phyloP scores from a whole-genome alignment of 2,329 filamentous ascomycete species.

The Geosmithia morbida region DNA sequence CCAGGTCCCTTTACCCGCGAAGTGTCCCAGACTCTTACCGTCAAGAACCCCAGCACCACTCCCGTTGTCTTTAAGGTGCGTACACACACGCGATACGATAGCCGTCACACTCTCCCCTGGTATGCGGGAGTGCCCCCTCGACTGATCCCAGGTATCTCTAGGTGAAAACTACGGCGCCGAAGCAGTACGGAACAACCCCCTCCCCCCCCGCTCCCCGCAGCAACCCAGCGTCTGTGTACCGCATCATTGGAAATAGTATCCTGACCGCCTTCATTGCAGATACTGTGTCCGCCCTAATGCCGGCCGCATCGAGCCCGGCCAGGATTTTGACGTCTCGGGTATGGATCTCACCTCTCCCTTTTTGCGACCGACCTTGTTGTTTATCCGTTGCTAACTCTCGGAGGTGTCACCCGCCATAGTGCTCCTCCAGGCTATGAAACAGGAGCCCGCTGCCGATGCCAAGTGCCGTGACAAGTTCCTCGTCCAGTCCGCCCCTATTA shows the following conservation, averaged over 20 bases:
- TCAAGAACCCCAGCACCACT: conserved; percentile 47
- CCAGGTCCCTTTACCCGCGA: conserved; percentile 53
- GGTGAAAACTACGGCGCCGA: conserved; percentile 98
- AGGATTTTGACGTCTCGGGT: conserved; percentile 89
- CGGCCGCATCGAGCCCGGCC: conserved; percentile 81
- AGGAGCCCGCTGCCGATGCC: conserved; percentile 71
- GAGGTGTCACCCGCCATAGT: conserved; percentile 49
- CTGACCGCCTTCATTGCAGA: conserved; percentile 29
- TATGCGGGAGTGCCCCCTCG: background rate
- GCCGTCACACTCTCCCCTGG: background rate
- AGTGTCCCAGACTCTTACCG: conserved; percentile 48
- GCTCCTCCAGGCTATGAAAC: conserved; percentile 94
- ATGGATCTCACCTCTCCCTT: conserved; percentile 12
- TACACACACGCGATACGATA: background rate
- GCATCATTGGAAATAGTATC: background rate
- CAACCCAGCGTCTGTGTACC: background rate
- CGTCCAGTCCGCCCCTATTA: conserved; percentile 79
- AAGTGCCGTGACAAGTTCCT: conserved; percentile 97
- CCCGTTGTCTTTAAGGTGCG: conserved; percentile 59
- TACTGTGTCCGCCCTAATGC: conserved; percentile 98
- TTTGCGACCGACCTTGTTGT: background rate
- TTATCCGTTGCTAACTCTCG: background rate
- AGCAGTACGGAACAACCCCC: conserved; percentile 59
- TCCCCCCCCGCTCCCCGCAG: conserved; percentile 3
- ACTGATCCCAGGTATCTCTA: conserved; percentile 18